Evolutionary conservation across 768 basidiomycete species (phyloP).

Genomic region (Peribolospora kevripleyi): DNA sequence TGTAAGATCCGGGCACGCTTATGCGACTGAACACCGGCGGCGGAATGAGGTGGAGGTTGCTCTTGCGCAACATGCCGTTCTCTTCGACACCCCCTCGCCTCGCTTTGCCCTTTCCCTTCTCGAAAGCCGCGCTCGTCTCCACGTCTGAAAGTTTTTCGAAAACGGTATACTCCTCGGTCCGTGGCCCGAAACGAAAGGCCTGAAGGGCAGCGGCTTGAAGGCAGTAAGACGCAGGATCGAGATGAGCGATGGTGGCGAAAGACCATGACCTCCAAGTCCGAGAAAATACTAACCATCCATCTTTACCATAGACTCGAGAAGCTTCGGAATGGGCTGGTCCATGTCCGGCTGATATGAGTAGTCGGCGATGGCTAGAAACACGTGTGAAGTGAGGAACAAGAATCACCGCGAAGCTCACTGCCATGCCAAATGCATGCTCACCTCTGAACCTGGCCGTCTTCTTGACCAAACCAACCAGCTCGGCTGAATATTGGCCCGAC

Average conservation of each 20-base stretch:
- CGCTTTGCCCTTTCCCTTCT: too few species aligned
- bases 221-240: too few species aligned
- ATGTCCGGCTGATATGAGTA: constrained; percentile 62
- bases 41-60: constrained; percentile 42
- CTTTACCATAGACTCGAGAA: constrained; percentile 47
- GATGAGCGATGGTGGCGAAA: too few species aligned
- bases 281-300: constrained; percentile 36
- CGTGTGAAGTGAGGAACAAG: neutral
- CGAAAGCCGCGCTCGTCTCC: too few species aligned
- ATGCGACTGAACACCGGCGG: constrained; percentile 75
- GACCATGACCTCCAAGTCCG: too few species aligned
- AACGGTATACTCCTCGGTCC: too few species aligned
- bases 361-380: constrained; percentile 57
- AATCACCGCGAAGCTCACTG: neutral
- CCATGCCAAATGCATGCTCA: constrained; percentile 22
- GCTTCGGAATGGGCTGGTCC: constrained; percentile 40
- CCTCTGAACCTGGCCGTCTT: constrained; percentile 78
- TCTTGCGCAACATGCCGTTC: neutral
- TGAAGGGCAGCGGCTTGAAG: too few species aligned
- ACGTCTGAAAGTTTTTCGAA: too few species aligned
- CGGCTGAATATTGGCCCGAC: constrained; percentile 40
- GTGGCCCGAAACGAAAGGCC: too few species aligned
- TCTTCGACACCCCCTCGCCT: too few species aligned
- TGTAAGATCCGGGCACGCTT: constrained; percentile 52
- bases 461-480: constrained; percentile 46